Base-by-base conservation (phyloP, 177 flowering plant species). In the Vitis hybrid region DNA sequence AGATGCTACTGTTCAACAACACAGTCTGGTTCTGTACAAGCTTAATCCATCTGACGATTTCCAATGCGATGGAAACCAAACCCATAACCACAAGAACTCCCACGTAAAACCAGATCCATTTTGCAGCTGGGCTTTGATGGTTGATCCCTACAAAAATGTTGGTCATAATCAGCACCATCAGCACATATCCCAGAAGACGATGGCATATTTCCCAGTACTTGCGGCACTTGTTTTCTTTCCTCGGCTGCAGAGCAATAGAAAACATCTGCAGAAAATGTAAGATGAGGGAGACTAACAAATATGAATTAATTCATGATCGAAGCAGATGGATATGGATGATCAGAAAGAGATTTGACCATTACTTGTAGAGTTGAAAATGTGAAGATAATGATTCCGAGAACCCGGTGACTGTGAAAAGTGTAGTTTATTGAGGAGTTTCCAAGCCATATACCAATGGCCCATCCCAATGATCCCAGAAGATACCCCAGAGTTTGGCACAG, bases 141-240 rank as follows among this genome's bases (percentile, higher is more conserved):
- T 3, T n/a, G 26, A 73, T 61, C 48, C 88, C 88, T 59, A 73
- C 22, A 65, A 83, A 81, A 57, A 83, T 81, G 71, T 83, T 82
- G 14, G 80, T 68, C 10, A 71, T 53, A 5, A 75, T 80, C 52
- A 79, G 22, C 15, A 57, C 77, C 3, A 83, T 56, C 66, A 85
- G 16, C 1, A 74, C 48, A 59, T 83, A 85, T 2, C 88, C 88
- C 59, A 85, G 15, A 26, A 70, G 26, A 55, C 76, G 82, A 58
- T 85, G 88, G 72, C 73, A 81, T 55, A 81, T 83, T 70, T 73
- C 70, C 88, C 86, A 80, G 22, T 71, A 73, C 55, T 22, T 71
- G 18, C 81, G 68, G 18, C 51, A 68, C 6, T 63, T 70, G 20
- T 79, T 74, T 15, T 49, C 61, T 14, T 2, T 45, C 22, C 64